Conservation (phyloP, 23 red algal species). For the Agarophyton chilense region DNA sequence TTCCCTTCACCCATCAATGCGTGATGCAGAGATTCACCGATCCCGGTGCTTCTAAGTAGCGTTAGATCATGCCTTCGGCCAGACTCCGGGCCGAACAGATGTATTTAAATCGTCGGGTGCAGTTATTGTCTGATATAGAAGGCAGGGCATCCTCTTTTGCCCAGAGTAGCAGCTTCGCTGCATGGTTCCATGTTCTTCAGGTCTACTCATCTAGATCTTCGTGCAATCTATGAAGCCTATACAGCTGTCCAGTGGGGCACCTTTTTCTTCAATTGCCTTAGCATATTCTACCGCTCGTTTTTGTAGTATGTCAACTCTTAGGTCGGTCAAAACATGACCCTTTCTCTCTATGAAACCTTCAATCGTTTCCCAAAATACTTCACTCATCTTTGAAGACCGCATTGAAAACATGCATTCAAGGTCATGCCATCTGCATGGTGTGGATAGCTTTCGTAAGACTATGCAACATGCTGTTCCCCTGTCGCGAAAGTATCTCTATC, state of each 20-base stretch:
- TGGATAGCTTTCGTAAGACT: background rate
- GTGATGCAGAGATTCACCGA: background rate
- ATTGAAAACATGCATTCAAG: background rate
- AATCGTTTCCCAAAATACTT: constrained; percentile 23
- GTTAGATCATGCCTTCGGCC: constrained; percentile 35
- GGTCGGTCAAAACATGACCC: background rate
- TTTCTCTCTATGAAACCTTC: background rate
- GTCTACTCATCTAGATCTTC: constrained; percentile 20
- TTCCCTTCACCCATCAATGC: background rate
- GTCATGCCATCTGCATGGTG: background rate
- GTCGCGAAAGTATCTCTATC: background rate
- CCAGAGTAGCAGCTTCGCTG: constrained; percentile 25
- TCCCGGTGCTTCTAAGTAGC: constrained; percentile 18
- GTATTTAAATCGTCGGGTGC: constrained; percentile 41
- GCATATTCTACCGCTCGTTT: constrained; percentile 7
- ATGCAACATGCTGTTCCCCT: constrained; percentile 3
- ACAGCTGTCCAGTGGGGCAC: constrained; percentile 10
- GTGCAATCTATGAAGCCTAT: constrained; percentile 66
- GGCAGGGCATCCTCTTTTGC: constrained; percentile 36
- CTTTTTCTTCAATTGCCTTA: background rate
- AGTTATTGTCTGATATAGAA: constrained; percentile 11
- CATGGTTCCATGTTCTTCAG: background rate
- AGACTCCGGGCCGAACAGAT: background rate
- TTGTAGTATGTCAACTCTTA: background rate
- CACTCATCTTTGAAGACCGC: background rate